Evolutionary conservation across 495 filamentous ascomycete genomes (phyloP).

Genomic region (Staphylotrichum longicolle): DNA sequence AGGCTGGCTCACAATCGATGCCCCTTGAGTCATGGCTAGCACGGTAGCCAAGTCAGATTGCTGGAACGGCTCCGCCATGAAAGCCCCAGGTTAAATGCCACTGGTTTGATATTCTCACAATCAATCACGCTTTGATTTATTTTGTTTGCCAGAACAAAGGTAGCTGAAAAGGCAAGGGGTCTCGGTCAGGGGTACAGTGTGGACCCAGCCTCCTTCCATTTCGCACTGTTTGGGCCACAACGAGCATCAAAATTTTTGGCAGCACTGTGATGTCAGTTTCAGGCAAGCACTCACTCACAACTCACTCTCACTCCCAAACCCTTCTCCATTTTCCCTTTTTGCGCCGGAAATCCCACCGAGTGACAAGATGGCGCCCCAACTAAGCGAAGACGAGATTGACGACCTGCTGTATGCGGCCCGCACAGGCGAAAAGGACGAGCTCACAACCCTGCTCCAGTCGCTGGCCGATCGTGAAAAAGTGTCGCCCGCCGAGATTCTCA

Average conservation of each 20-base stretch:
- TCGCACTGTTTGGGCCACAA: conserved; percentile 25
- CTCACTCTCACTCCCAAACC: not conserved
- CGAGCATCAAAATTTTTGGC: conserved; percentile 9
- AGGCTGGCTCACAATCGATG: too few species aligned
- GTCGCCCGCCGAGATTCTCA: conserved; percentile 56
- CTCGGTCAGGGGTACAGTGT: conserved; percentile 17
- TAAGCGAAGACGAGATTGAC: conserved; percentile 75
- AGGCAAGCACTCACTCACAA: not conserved
- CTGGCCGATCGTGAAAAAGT: conserved; percentile 56
- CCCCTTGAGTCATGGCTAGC: too few species aligned
- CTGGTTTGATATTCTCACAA: too few species aligned
- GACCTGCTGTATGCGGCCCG: conserved; percentile 86
- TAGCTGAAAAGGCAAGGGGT: too few species aligned
- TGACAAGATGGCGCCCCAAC: conserved; percentile 46
- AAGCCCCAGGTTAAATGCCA: too few species aligned
- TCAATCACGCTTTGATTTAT: too few species aligned
- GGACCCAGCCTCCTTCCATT: not conserved
- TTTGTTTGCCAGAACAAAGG: too few species aligned
- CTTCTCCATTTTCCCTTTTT: not conserved
- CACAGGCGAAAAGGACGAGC: conserved; percentile 66
- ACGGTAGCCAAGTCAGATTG: too few species aligned
- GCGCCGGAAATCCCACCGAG: not conserved
- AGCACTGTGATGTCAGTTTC: conserved; percentile 13
- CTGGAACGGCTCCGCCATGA: too few species aligned
- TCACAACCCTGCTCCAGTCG: conserved; percentile 57